Percentiles rank a stretch among this genome's conserved stretches.
phyloP scores from a whole-genome alignment of 164 flowering plant species.

The Cinnamomum micranthum region DNA sequence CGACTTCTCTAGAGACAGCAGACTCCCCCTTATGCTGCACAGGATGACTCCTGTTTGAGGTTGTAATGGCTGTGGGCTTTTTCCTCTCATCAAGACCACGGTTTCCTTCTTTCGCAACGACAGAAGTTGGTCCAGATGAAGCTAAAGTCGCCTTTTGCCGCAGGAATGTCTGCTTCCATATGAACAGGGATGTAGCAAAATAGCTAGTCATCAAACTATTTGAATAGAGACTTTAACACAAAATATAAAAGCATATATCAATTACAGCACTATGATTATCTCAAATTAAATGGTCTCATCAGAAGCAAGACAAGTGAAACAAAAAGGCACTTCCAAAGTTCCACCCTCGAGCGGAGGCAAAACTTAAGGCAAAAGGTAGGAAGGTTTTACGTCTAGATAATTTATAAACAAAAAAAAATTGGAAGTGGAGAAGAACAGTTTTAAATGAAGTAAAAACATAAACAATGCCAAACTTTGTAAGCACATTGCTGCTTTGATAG shows the following conservation, averaged over 20 bases:
- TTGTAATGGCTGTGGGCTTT: slow-evolving; percentile 13
- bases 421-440: too few relatives aligned
- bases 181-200: slow-evolving; percentile 5
- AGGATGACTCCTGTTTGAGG: slow-evolving; percentile 14
- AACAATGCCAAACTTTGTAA: not conserved
- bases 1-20: slow-evolving; percentile 9
- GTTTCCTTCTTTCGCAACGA: slow-evolving; percentile 21
- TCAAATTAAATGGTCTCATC: not conserved
- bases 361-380: too few relatives aligned
- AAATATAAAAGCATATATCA: not conserved
- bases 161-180: slow-evolving; percentile 60
- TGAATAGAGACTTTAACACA: slow-evolving; percentile 33
- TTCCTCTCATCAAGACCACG: slow-evolving; percentile 23
- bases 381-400: too few relatives aligned
- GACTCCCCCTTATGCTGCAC: slow-evolving; percentile 12
- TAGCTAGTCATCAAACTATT: slow-evolving; percentile 2
- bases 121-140: slow-evolving; percentile 26
- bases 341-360: too few relatives aligned
- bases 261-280: not conserved
- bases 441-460: not conserved
- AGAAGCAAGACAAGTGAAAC: slow-evolving; percentile 13
- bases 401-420: too few relatives aligned
- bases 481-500: too few relatives aligned
- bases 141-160: slow-evolving; percentile 83
- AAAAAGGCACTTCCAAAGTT: not conserved